Evolutionary conservation across 2,329 filamentous ascomycete genomes (phyloP).

Genomic region (Pseudocercospora crystallina): DNA sequence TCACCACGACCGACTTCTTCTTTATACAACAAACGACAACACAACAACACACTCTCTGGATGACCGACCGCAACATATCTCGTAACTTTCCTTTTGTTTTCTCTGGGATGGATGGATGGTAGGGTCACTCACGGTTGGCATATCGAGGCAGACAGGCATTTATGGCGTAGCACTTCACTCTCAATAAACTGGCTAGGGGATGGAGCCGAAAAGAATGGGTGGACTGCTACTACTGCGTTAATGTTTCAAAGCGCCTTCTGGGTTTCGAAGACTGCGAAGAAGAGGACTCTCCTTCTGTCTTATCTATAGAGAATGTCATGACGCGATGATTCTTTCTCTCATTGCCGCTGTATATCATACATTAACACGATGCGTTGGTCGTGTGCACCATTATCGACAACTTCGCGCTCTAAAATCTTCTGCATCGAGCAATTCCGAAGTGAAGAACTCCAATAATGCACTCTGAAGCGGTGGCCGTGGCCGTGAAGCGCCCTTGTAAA

Average conservation of each 20-base stretch:
- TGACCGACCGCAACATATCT: not conserved
- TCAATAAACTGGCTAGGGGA: not conserved
- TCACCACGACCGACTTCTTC: not conserved
- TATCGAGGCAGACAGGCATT: not conserved
- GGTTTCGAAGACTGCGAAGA: not conserved
- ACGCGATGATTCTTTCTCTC: constrained; percentile 5
- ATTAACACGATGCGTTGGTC: no score
- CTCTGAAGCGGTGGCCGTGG: no score
- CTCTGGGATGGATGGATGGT: not conserved
- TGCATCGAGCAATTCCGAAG: no score
- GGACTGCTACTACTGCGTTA: no score
- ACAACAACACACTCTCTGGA: not conserved
- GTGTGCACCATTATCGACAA: no score
- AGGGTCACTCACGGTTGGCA: not conserved
- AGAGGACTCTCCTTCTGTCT: not conserved
- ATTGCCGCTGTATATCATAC: no score
- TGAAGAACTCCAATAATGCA: no score
- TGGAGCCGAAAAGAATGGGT: not conserved
- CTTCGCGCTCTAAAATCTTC: no score
- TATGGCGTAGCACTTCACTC: not conserved
- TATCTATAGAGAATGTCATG: constrained; percentile 5
- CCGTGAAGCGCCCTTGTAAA: no score
- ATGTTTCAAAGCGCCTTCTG: not conserved
- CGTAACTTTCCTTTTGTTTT: not conserved
- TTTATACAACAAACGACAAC: not conserved